A percentile compares a stretch with the other conserved stretches of the same genome.
Evolutionary conservation across 768 basidiomycete species (phyloP).

Genomic region (Imleria badia): DNA sequence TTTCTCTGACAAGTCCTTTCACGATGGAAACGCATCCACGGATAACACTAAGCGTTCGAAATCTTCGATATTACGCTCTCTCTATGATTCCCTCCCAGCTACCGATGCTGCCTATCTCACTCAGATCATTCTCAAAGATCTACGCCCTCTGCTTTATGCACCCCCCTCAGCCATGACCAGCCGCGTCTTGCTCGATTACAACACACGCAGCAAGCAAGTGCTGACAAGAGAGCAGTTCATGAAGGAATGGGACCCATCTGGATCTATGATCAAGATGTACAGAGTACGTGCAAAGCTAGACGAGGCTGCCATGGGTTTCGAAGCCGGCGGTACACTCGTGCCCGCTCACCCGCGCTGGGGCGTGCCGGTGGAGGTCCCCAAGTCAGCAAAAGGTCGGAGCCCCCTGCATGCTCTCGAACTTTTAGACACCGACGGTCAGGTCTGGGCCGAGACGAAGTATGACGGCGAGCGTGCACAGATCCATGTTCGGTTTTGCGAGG

Average conservation of each 20-base stretch:
- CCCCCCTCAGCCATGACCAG: slow-evolving; percentile 47
- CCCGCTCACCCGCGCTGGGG: slow-evolving; percentile 49
- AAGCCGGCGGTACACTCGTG: slow-evolving; percentile 30
- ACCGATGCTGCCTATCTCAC: slow-evolving; percentile 67
- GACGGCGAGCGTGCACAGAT: slow-evolving; percentile 96
- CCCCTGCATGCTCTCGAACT: slow-evolving; percentile 54
- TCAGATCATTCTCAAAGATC: slow-evolving; percentile 87
- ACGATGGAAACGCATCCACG: slow-evolving; percentile 27
- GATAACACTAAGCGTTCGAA: slow-evolving; percentile 34
- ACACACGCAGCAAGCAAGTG: slow-evolving; percentile 52
- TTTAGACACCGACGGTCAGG: slow-evolving; percentile 23
- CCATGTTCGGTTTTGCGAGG: slow-evolving; percentile 58
- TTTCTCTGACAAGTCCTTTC: slow-evolving; percentile 56
- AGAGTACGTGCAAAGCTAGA: slow-evolving; percentile 57
- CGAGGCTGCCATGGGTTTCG: slow-evolving; percentile 49
- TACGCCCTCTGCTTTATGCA: slow-evolving; percentile 78
- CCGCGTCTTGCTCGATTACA: slow-evolving; percentile 52
- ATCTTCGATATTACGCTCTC: slow-evolving; percentile 44
- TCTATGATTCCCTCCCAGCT: slow-evolving; percentile 63
- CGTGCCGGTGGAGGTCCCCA: slow-evolving; percentile 73
- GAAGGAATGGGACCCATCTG: slow-evolving; percentile 66
- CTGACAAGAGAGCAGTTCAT: slow-evolving; percentile 66
- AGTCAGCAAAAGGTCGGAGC: slow-evolving; percentile 72
- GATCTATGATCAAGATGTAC: slow-evolving; percentile 53
- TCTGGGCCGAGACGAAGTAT: slow-evolving; percentile 93